Base-by-base conservation (phyloP, 129 eudicot species). In the Sambucus nigra region DNA sequence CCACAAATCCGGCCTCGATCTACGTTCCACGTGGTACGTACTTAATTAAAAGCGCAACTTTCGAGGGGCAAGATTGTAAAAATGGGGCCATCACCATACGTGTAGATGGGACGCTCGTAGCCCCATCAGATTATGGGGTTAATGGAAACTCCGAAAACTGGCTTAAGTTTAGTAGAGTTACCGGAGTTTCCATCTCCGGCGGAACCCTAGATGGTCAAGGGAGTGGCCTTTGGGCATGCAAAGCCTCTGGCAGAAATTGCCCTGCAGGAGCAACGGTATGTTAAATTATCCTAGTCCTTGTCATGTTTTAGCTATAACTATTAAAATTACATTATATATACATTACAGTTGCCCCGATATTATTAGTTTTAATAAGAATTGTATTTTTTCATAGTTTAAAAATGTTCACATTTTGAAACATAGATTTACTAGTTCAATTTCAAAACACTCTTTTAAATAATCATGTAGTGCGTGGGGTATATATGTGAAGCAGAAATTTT, bases 211-310 rank as follows among this genome's bases (percentile, higher is more conserved):
- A 86, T 41, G 92, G 77, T 16, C 74, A 68, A 51, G 95, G 95
- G 2, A 4, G 55, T 28, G 27, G 25, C 5, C 70, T 86, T 6
- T 86, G 95, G 92, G 68, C 67, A 42, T 86, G 95, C 68, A 81
- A 78, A 67, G 53, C 59, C 15, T 60, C 77, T 16, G 73, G 75
- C 57, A 57, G 60, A 39, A 62, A 24, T 28, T 86, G 95, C 32
- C 95, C 95, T 1, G 47, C 25, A 25, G 95, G 95, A 16, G 81
- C 73, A 10, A 75, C 78, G 62, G 92, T 86, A 69, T 9, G 94
- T 54, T n/a, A n/a, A n/a, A n/a, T n/a, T n/a, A n/a, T n/a, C n/a
- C n/a, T n/a, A n/a, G n/a, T n/a, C n/a, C n/a, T n/a, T n/a, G n/a
- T n/a, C n/a, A n/a, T n/a, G n/a, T n/a, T n/a, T n/a, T n/a, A n/a